A percentile compares a stretch with the other conserved stretches of the same genome.
Conservation (phyloP, 257 asterid genomes). For the Striga asiatica region DNA sequence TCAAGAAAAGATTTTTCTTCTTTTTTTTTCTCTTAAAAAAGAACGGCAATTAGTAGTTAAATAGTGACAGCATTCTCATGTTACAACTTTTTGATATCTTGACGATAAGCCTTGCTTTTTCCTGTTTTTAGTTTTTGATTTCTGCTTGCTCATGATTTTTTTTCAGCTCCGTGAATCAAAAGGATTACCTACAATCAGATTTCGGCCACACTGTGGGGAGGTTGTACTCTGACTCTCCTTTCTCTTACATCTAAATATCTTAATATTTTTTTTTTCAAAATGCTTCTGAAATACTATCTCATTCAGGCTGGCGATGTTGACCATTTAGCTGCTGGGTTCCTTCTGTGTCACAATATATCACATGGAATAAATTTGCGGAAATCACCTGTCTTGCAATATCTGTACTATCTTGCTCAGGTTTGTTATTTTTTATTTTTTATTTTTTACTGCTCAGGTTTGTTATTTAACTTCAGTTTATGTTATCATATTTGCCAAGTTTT, state of each 20-base stretch:
- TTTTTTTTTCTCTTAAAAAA: not conserved
- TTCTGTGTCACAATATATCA: slow-evolving; percentile 75
- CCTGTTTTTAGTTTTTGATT: not conserved
- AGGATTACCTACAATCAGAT: slow-evolving; percentile 76
- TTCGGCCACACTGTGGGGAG: slow-evolving; percentile 99
- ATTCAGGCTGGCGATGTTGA: slow-evolving; percentile 95
- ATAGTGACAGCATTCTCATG: slow-evolving; percentile 1
- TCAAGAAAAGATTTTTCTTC: not conserved
- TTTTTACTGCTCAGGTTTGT: slow-evolving; percentile 88
- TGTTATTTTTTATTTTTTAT: too few relatives aligned
- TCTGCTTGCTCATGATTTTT: not conserved
- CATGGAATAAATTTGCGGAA: slow-evolving; percentile 91
- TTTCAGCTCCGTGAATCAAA: slow-evolving; percentile 89
- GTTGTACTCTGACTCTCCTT: slow-evolving; percentile 36
- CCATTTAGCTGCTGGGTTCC: slow-evolving; percentile 96
- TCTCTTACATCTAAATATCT: slow-evolving; percentile 13
- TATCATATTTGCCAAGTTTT: too few relatives aligned
- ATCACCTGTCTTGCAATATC: slow-evolving; percentile 82
- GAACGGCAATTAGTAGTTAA: not conserved
- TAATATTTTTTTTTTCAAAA: slow-evolving; percentile 2
- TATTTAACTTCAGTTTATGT: not conserved
- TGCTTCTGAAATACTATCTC: slow-evolving; percentile 13
- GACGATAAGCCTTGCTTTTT: not conserved
- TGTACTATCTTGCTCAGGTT: slow-evolving; percentile 96
- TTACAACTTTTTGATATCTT: not conserved